Base-by-base conservation (phyloP, 257 asterid genomes). In the Cruciata laevipes region DNA sequence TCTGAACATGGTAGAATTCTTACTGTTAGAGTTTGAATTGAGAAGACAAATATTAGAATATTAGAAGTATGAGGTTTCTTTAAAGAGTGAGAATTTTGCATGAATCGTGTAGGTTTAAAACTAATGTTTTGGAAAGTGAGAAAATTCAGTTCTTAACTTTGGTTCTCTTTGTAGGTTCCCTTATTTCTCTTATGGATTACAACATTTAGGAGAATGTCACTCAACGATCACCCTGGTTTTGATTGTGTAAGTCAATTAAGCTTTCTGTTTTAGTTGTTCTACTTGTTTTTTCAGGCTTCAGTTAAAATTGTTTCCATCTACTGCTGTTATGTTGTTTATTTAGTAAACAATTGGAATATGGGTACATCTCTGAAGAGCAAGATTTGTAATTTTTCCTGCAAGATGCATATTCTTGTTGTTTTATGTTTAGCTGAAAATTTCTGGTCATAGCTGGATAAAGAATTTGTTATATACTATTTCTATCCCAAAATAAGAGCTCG, bases 141-240 rank as follows among this genome's bases (percentile, higher is more conserved):
- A 35, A 44, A 23, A 3, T 70, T 1, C 1, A 17, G 60, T 27
- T 40, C 68, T 65, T 40, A 53, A 51, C 31, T 74, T 65, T 69
- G 56, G 20, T 78, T 72, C 58, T 71, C 67, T 69, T 66, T 80
- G 78, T 88, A 91, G 96, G 83, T 80, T 61, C 97, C 99, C 35
- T 80, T 87, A 78, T 94, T 94, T 81, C 71, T 90, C 71, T 75
- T 85, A 79, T 80, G 92, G 86, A 66, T 94, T 68, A 68, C 83
- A 64, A 85, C 88, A 77, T 59, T 88, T 64, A 89, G 95, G n/a
- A 83, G 86, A 68, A 94, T 90, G 99, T 88, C 97, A 65, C 71
- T 87, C 79, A 78, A 83, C 73, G 88, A 85, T 78, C 95, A 94
- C 82, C 84, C 93, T 75, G 99, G 95, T 73, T 94, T 94, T 88